A percentile compares a stretch with the other conserved stretches of the same genome.
These are phyloP conservation scores for Tilletia walkeri DNA, from an alignment of 1,284 basidiomycete genomes.

Conservation along the genomic window DNA sequence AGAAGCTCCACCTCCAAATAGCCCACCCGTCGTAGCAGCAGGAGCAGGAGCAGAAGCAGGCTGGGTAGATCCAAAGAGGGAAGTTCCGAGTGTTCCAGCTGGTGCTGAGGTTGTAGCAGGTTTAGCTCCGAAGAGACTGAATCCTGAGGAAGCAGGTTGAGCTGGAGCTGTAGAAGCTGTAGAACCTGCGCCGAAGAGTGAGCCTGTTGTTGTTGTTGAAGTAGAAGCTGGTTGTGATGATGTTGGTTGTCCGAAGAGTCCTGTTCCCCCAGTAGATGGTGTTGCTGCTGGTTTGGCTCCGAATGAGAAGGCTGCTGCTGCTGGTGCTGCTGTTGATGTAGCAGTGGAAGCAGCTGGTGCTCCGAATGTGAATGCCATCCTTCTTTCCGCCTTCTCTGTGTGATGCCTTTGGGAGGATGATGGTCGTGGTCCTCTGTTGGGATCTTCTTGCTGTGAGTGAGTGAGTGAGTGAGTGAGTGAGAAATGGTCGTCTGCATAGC, in stretches of 20 bases:
- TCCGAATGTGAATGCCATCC: background rate
- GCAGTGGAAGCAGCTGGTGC: background rate
- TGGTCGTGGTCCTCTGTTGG: background rate
- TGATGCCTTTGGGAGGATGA: background rate
- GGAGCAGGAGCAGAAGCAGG: background rate
- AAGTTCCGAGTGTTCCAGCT: background rate
- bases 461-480: background rate
- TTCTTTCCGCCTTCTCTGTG: background rate
- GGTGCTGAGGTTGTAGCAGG: constrained; percentile 20
- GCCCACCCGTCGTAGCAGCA: background rate
- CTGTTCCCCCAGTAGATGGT: background rate
- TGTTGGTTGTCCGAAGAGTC: too few species aligned
- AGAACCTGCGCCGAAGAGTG: background rate
- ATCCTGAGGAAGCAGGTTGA: background rate
- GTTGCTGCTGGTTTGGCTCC: constrained; percentile 22
- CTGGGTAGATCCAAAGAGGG: background rate
- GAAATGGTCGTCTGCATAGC: background rate
- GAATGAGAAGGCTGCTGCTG: constrained; percentile 32
- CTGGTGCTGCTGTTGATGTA: constrained; percentile 15
- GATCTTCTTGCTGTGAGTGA: background rate
- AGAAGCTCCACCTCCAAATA: background rate
- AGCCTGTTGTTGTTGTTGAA: background rate
- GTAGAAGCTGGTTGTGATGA: background rate
- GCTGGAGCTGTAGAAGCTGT: background rate
- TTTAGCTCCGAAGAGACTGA: constrained; percentile 21